Conservation (phyloP, 768 basidiomycete species). For the Leccinum pellstonianum region DNA sequence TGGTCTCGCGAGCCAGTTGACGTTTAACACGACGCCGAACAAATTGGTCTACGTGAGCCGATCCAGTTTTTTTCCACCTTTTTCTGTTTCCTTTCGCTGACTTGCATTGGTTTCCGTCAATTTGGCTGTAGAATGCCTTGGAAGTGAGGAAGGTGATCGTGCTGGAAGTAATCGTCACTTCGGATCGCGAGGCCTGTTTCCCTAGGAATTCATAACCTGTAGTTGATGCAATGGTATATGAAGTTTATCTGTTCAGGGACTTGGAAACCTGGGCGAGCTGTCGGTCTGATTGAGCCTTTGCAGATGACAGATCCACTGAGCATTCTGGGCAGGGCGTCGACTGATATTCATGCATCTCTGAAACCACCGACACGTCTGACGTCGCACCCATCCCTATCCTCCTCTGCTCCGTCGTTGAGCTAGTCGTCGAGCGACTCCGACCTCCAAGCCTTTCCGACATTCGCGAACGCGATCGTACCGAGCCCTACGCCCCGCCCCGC, state of each 20-base stretch:
- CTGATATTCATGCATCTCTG: no score
- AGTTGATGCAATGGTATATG: neutral
- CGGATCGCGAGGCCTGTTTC: constrained; percentile 57
- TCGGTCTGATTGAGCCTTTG: neutral
- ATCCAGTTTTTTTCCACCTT: neutral
- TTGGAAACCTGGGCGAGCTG: no score
- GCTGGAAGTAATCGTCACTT: constrained; percentile 72
- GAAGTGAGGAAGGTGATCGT: constrained; percentile 61
- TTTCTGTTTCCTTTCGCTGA: neutral
- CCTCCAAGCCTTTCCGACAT: no score
- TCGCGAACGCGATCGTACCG: no score
- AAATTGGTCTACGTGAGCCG: constrained; percentile 80
- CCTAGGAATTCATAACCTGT: constrained; percentile 19
- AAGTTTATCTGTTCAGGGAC: neutral
- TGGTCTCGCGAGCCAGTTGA: constrained; percentile 63
- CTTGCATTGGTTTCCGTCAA: constrained; percentile 4
- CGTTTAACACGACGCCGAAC: constrained; percentile 71
- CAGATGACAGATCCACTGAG: neutral
- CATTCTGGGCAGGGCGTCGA: no score
- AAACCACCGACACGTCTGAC: no score
- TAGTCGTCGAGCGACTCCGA: no score
- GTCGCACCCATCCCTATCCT: no score
- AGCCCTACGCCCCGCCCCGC: neutral
- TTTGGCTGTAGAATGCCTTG: constrained; percentile 49
- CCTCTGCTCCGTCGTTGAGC: no score